Evolutionary conservation across 2,329 filamentous ascomycete species (phyloP), one percentile per base, ranked within the genome.

Genomic region (Fusarium sp.): DNA sequence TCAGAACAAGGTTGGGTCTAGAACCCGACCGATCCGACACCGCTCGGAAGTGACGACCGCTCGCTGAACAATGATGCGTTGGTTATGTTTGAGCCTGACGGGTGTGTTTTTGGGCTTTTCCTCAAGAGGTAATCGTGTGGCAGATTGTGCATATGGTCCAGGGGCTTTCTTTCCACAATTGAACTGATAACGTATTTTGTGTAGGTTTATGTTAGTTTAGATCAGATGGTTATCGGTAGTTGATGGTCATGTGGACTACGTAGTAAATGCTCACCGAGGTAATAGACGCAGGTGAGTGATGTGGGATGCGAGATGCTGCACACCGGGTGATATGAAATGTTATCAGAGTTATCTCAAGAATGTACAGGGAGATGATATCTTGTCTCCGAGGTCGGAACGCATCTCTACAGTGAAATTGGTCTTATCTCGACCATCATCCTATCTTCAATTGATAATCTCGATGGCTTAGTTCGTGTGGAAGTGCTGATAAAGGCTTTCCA

Each of bases 101-200:
- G 19, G 24, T 20, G 46, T 43, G n/a, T n/a, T n/a, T 46, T 45
- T 45, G 28, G 8, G 10, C 50, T 26, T 47, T 53, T 46, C 50
- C 50, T 36, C 28, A 53, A 17, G 3, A 17, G 50, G 50, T 36
- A 53, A 34, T 14, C 17, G 28, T 42, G 24, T 28, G 21, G 28
- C 50, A 53, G 28, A 53, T 11, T 53, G 50, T 53, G 50, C 50
- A 53, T 53, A 53, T 36, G 14, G 19, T 17, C 17, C 34, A 36
- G 34, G 34, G 34, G 34, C 34, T 10, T n/a, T 36, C 8, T 7
- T 36, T 36, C 34, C 34, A 17, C 9, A n/a, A n/a, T 36, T 36
- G 34, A 36, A 36, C 34, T 36, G 34, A 36, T 36, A n/a, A 26
- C 46, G 40, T 28, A 32, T 9, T 11, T 3, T 20, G 14, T 43